Evolutionary conservation across 495 filamentous ascomycete genomes (phyloP), one percentile per base, ranked within the genome.

Genomic region (Hypoxylon fragiforme): DNA sequence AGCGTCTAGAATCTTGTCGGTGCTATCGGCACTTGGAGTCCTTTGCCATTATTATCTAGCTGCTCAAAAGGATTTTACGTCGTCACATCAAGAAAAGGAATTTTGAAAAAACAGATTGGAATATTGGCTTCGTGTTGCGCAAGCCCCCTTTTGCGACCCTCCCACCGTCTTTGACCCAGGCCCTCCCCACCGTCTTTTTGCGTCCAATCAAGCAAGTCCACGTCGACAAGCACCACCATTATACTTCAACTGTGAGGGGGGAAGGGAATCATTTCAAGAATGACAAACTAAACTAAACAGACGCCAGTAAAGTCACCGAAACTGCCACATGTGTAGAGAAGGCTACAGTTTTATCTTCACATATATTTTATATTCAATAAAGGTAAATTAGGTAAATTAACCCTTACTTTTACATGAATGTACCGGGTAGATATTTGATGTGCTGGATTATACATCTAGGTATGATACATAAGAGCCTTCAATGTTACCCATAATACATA

Each of bases 91-190:
- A 48, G 43, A 46, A 50, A 35, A 30, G 44, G 19, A 48, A 44
- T 57, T 56, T 48, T 52, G n/a, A n/a, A 62, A 40, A 38, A 39
- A 52, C 43, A 49, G 47, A 39, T 57, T 51, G 49, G 19, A 44
- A 54, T 52, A 52, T 59, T 51, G 50, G 48, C 42, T 56, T 62
- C 50, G 52, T 57, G 58, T 57, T 60, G 58, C 60, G 54, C 64
- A 64, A 67, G 60, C 64, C 62, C n/a, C 53, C 59, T 63, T 62
- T 64, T 60, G 59, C 60, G 46, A 65, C 62, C 62, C 62, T 65
- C 62, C 59, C 57, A 42, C 53, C 46, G 37, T 51, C 46, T 54
- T 41, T 49, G 54, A 54, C 58, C 48, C 49, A 49, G 37, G 18
- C 21, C 48, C 46, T 44, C 58, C 55, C 55, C 47, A 62, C 58